Conservation (phyloP, 2,329 filamentous ascomycete species). For the Cladosporium sp. region DNA sequence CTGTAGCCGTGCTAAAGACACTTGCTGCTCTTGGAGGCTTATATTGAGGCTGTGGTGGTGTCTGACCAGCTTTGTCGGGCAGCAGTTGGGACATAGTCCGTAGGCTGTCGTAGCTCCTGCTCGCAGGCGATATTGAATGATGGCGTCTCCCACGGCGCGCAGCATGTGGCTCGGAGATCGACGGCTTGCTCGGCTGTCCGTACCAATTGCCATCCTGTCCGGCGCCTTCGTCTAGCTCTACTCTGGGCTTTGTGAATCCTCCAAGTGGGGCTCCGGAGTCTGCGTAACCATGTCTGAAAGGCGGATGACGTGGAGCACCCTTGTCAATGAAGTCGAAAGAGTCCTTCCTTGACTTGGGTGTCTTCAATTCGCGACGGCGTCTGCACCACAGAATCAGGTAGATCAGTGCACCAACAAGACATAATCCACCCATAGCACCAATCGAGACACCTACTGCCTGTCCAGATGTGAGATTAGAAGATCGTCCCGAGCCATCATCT, state of each 20-base stretch:
- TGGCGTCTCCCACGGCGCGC: neutral
- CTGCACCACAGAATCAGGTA: conserved; percentile 21
- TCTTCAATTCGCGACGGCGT: conserved; percentile 16
- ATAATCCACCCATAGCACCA: conserved; percentile 27
- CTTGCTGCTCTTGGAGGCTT: conserved; percentile 19
- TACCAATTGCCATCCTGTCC: neutral
- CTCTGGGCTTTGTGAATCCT: conserved; percentile 9
- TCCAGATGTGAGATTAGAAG: conserved; percentile 25
- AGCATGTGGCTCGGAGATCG: neutral
- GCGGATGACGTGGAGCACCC: conserved; percentile 23
- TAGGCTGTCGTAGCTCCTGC: conserved; percentile 23
- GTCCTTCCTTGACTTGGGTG: conserved; percentile 8
- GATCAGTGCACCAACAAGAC: conserved; percentile 21
- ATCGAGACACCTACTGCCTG: conserved; percentile 32
- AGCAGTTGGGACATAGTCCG: conserved; percentile 29
- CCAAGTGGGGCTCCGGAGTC: conserved; percentile 16
- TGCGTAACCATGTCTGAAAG: conserved; percentile 16
- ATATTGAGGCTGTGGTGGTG: conserved; percentile 12
- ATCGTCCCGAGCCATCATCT: neutral
- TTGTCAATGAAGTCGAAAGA: conserved; percentile 34
- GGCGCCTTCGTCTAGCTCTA: conserved; percentile 1
- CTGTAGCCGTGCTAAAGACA: conserved; percentile 25
- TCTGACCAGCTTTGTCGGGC: conserved; percentile 27
- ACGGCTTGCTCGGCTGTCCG: neutral
- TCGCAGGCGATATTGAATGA: conserved; percentile 17